Conservation (phyloP, 352 stramenopile species). For the Pythium volutum region DNA sequence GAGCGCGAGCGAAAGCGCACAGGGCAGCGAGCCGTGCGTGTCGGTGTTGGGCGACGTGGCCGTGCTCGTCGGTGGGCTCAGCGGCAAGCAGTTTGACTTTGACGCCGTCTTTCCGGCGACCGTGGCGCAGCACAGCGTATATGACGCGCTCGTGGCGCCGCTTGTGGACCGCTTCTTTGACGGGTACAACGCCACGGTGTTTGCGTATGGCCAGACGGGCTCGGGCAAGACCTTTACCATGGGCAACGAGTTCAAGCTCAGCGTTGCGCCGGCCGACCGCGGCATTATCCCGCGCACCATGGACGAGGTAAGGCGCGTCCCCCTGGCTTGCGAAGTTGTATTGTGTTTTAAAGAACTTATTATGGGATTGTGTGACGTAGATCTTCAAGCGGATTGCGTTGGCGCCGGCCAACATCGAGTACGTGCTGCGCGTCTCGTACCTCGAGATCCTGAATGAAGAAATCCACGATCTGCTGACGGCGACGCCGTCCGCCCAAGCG, state of each 20-base stretch:
- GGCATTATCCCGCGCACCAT: conserved; percentile 86
- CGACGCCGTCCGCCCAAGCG: conserved; percentile 15
- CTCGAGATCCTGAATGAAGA: conserved; percentile 98
- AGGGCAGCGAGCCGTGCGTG: conserved; percentile 41
- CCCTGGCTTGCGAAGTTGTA: too few species aligned
- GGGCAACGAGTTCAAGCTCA: conserved; percentile 78
- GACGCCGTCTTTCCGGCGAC: conserved; percentile 66
- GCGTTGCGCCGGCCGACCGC: conserved; percentile 26
- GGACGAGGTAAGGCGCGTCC: conserved; percentile 49
- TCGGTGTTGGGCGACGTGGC: conserved; percentile 11
- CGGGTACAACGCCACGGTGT: conserved; percentile 94
- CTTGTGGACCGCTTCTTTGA: conserved; percentile 88
- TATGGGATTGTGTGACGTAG: conserved; percentile 17
- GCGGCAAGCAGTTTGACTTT: conserved; percentile 66
- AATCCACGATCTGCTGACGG: conserved; percentile 91
- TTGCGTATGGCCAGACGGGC: conserved; percentile 94
- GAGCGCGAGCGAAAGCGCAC: conserved; percentile 35
- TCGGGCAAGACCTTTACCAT: conserved; percentile 93
- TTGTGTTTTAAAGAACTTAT: background rate
- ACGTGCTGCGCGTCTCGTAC: conserved; percentile 64
- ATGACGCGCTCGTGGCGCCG: conserved; percentile 45
- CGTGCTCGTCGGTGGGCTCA: conserved; percentile 33
- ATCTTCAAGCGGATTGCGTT: conserved; percentile 44
- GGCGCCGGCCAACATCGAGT: conserved; percentile 25
- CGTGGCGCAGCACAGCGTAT: conserved; percentile 46